Evolutionary conservation across 1,139 yeast species (phyloP).

Genomic region (Yamadazyma dendronema): DNA sequence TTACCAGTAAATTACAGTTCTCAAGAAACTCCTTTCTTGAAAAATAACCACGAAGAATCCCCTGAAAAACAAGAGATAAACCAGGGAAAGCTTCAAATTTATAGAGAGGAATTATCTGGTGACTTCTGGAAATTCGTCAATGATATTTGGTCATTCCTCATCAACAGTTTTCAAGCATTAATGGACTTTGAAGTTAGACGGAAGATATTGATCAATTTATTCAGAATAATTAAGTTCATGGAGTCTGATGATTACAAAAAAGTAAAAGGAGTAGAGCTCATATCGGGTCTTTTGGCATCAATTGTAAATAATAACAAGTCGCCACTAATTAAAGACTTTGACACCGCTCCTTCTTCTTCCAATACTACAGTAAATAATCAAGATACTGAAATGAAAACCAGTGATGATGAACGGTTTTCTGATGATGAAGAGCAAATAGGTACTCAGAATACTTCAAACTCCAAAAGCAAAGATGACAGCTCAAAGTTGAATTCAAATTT

Average conservation of each 20-base stretch:
- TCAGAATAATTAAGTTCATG: conserved; percentile 47
- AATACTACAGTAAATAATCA: not conserved
- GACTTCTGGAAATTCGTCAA: conserved; percentile 45
- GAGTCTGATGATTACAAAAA: conserved; percentile 18
- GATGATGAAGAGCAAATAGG: conserved; percentile 4
- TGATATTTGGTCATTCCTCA: conserved; percentile 56
- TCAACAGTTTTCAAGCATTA: conserved; percentile 72
- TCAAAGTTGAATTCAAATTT: conserved; percentile 13
- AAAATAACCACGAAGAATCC: conserved; percentile 22
- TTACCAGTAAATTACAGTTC: conserved; percentile 47
- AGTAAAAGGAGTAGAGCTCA: conserved; percentile 24
- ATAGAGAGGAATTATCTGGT: conserved; percentile 20
- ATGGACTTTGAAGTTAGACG: conserved; percentile 69
- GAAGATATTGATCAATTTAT: conserved; percentile 54
- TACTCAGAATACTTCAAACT: conserved; percentile 1
- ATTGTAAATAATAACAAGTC: conserved; percentile 62
- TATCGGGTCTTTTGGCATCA: conserved; percentile 60
- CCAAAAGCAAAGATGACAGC: conserved; percentile 8
- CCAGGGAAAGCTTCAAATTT: conserved; percentile 26
- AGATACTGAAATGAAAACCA: conserved; percentile 12
- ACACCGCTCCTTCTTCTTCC: not conserved
- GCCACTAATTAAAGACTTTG: conserved; percentile 20
- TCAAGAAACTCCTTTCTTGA: conserved; percentile 32
- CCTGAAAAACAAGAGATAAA: conserved; percentile 28
- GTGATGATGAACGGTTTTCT: conserved; percentile 13